Base-by-base conservation (phyloP, 2,329 filamentous ascomycete genomes). In the Dactylellina drechsleri region DNA sequence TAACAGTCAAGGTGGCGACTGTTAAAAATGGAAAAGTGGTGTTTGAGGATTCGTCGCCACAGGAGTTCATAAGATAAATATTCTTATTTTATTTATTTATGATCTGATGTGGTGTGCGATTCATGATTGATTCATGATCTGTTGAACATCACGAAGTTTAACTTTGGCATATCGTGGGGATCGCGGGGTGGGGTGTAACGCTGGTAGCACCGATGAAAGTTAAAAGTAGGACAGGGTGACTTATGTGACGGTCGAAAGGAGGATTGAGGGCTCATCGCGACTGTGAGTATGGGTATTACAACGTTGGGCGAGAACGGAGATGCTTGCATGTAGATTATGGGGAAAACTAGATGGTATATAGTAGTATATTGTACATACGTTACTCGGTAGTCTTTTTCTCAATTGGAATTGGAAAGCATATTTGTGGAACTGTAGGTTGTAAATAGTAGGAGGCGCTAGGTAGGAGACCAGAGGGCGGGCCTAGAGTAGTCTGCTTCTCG, bases 1-100 rank as follows among this genome's bases (percentile, higher is more conserved):
- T 84, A 2, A 84, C 83, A 1, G 83, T 89, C 56, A 85, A 86
- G 64, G 83, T 90, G 50, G 88, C 87, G 0, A 85, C 83, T 43
- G 85, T 89, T 15, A 83, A 84, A 78, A 87, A 88, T 77, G 90
- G 89, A 16, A 90, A 90, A 81, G 89, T 90, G n/a, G 84, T 84
- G 43, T 88, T 92, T 78, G 85, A 88, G 78, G 86, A 88, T 54
- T 82, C 82, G n/a, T 85, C 86, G 58, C 80, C 88, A 47, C 87
- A 87, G 78, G 85, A 87, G 66, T 86, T 87, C 80, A 83, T 87
- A 45, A 81, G 83, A 77, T 86, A 52, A 23, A 18, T 7, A 36
- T 7, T 10, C 31, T 7, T 7, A 36, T 7, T 7, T 36, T 36
- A 8, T 36, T 10, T 36, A 23, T 36, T 5, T 47, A 6, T 47